These are phyloP conservation scores for Meredithiella fracta DNA, from an alignment of 2,329 filamentous ascomycete genomes.

Conservation along the genomic window DNA sequence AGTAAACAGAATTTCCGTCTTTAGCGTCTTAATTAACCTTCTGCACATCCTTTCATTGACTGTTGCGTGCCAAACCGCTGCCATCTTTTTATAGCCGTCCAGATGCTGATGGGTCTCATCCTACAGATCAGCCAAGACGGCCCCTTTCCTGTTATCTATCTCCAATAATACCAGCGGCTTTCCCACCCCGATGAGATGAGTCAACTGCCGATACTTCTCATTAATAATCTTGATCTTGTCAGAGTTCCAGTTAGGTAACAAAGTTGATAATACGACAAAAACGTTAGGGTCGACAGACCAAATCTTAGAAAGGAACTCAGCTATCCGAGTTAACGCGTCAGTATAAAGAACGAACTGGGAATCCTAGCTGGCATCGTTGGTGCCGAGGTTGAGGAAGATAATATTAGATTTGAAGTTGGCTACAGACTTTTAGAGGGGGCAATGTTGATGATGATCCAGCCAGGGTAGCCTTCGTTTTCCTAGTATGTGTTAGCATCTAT, in stretches of 20 bases:
- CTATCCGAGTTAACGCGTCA: slow-evolving; percentile 12
- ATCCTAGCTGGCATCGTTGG: slow-evolving; percentile 16
- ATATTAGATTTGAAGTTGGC: slow-evolving; percentile 16
- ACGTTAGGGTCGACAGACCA: slow-evolving; percentile 14
- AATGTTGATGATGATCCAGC: slow-evolving; percentile 11
- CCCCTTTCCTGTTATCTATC: slow-evolving; percentile 6
- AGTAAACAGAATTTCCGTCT: slow-evolving; percentile 1
- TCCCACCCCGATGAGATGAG: slow-evolving; percentile 9
- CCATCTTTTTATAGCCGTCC: slow-evolving; percentile 27
- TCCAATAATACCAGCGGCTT: slow-evolving; percentile 15
- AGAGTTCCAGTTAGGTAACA: slow-evolving; percentile 17
- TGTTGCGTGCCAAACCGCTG: slow-evolving; percentile 22
- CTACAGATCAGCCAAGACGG: slow-evolving; percentile 19
- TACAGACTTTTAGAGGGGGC: background rate
- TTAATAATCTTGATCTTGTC: slow-evolving; percentile 22
- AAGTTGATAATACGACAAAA: slow-evolving; percentile 16
- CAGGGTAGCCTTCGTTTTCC: slow-evolving; percentile 17
- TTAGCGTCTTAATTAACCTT: slow-evolving; percentile 14
- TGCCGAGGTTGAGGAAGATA: slow-evolving; percentile 18
- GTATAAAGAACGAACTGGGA: background rate
- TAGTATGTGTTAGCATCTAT: background rate
- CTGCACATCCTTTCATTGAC: slow-evolving; percentile 18
- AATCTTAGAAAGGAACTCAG: slow-evolving; percentile 15
- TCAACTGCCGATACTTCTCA: slow-evolving; percentile 20
- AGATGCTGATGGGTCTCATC: slow-evolving; percentile 27